Conservation (phyloP, 2,329 filamentous ascomycete genomes). For the Ceratocystis colombiana region DNA sequence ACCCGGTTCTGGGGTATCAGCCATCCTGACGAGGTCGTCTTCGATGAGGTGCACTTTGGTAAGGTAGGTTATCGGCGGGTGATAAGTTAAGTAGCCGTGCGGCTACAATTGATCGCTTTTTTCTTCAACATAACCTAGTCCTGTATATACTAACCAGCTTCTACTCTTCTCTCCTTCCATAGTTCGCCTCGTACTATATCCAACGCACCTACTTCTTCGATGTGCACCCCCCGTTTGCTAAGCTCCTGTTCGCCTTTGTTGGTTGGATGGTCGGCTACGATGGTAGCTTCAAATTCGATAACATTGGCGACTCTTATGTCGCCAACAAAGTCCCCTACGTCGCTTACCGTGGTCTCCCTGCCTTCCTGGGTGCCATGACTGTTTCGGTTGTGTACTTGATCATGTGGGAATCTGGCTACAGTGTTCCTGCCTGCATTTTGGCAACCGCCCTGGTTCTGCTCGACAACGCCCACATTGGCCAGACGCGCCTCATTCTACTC, state of each 20-base stretch:
- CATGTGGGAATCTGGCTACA: conserved; percentile 99
- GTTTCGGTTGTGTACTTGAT: conserved; percentile 91
- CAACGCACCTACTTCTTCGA: conserved; percentile 99
- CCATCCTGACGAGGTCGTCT: conserved; percentile 93
- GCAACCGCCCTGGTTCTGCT: conserved; percentile 80
- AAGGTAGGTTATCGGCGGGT: conserved; percentile 54
- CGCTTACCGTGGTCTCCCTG: conserved; percentile 86
- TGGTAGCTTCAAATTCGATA: conserved; percentile 95
- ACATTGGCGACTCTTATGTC: conserved; percentile 98
- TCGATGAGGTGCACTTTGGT: conserved; percentile 98
- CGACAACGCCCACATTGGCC: conserved; percentile 95
- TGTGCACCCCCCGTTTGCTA: conserved; percentile 94
- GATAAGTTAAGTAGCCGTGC: background rate
- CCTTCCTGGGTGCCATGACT: conserved; percentile 81
- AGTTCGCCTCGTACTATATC: conserved; percentile 75
- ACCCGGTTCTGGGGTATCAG: conserved; percentile 94
- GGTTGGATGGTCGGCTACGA: conserved; percentile 97
- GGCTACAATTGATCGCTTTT: background rate
- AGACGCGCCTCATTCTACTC: conserved; percentile 87
- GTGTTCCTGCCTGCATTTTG: conserved; percentile 79
- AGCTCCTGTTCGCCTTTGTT: conserved; percentile 92
- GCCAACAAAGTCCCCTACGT: conserved; percentile 95
- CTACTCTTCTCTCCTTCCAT: conserved; percentile 14
- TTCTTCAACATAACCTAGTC: background rate
- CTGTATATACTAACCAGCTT: conserved; percentile 18